Evolutionary conservation across 768 basidiomycete genomes (phyloP), one percentile per base, ranked within the genome.

Genomic region (Rhodocollybia butyracea): DNA sequence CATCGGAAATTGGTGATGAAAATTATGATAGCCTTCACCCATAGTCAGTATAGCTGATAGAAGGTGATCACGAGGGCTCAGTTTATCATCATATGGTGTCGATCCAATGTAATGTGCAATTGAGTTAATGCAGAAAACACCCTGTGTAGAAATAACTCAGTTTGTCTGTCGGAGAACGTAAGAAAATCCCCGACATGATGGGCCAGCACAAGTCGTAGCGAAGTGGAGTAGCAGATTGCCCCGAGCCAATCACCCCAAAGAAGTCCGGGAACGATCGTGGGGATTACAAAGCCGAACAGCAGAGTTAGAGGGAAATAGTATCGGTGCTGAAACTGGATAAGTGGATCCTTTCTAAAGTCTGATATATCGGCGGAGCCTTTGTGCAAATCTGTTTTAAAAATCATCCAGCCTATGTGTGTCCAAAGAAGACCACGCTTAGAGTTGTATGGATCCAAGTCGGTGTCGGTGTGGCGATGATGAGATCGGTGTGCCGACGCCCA

Each of bases 1-100:
- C 87, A 87, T 89, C 8, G 91, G 91, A 73, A 92, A 94, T 61
- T 94, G 89, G 66, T 92, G 90, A 68, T 92, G 89, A 69, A 91
- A 91, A 66, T 84, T 83, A 67, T 84, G 82, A 66, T 84, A 84
- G 8, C 82, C 82, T 67, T 84, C 82, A 3, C 57, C 57, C 57
- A 92, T 84, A 3, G 91, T 94, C 56, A 89, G 77, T 60, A 93
- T 75, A 10, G 91, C 91, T 30, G 91, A 92, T 41, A 93, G 65
- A 61, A 92, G 75, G 68, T 88, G 86, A 65, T 93, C 90, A 27
- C 88, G 80, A 40, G 90, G 88, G 31, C 84, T 83, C 64, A 88
- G 79, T 59, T 73, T 84, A 74, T 92, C 89, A 66, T 94, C 91
- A 59, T 92, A 94, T 1, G 91, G 83, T 27, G 89, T 77, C 46